phyloP scores from a whole-genome alignment of 306 rosid genomes.

The Astragalus glycyphyllos region DNA sequence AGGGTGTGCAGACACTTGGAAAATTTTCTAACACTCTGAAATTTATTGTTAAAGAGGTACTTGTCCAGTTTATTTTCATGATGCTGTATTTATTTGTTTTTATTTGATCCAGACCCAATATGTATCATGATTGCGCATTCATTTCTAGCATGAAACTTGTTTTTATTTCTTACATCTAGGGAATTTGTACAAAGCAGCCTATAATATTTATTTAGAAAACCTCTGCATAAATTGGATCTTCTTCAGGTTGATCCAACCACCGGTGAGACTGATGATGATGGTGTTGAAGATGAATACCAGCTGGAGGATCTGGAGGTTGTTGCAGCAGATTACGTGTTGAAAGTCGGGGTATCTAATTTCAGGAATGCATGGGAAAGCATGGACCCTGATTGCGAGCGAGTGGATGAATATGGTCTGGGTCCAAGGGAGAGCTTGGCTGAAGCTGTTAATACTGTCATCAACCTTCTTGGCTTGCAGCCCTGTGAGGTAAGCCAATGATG shows the following conservation, averaged over 20 bases:
- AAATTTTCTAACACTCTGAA: slow-evolving; percentile 80
- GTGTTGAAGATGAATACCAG: slow-evolving; percentile 96
- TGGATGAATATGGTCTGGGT: slow-evolving; percentile 95
- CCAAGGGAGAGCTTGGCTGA: slow-evolving; percentile 89
- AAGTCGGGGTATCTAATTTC: slow-evolving; percentile 84
- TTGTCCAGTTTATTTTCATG: slow-evolving; percentile 16
- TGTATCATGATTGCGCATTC: slow-evolving; percentile 7
- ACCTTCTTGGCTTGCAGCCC: slow-evolving; percentile 96
- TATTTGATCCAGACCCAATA: not conserved
- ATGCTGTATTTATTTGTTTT: slow-evolving; percentile 16
- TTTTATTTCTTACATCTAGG: slow-evolving; percentile 26
- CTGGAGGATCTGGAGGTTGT: slow-evolving; percentile 95
- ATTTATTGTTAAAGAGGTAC: slow-evolving; percentile 91
- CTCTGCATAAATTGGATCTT: slow-evolving; percentile 38
- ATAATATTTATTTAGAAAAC: slow-evolving; percentile 29
- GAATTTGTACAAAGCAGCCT: slow-evolving; percentile 29
- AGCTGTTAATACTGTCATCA: slow-evolving; percentile 83
- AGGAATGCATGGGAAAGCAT: slow-evolving; percentile 94
- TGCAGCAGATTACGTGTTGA: slow-evolving; percentile 86
- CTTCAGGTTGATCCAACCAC: slow-evolving; percentile 78
- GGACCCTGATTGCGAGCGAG: slow-evolving; percentile 82
- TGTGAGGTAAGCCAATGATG: slow-evolving; percentile 72
- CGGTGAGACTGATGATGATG: slow-evolving; percentile 92
- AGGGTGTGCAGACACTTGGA: slow-evolving; percentile 74
- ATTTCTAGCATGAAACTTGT: slow-evolving; percentile 32